Evolutionary conservation across 495 filamentous ascomycete genomes (phyloP).

Genomic region (Acidomyces sp.): DNA sequence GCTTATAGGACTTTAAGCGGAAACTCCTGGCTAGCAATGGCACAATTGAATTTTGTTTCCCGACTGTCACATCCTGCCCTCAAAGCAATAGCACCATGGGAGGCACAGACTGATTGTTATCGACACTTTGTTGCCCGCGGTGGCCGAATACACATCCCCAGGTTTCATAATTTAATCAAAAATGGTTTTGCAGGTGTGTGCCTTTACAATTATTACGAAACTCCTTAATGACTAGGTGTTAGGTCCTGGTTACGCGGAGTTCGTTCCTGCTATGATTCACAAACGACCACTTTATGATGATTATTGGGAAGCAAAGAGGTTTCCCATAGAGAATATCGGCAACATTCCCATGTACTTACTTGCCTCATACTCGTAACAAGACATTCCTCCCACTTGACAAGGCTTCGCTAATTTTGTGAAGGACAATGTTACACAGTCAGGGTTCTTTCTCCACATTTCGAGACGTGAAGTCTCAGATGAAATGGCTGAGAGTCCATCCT

Average conservation of each 20-base stretch:
- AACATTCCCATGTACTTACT: conserved; percentile 13
- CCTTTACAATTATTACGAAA: conserved; percentile 4
- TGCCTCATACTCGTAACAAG: conserved; percentile 23
- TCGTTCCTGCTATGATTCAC: conserved; percentile 22
- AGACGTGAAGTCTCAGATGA: conserved; percentile 21
- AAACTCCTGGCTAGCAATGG: conserved; percentile 30
- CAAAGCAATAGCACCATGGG: conserved; percentile 12
- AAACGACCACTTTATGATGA: conserved; percentile 7
- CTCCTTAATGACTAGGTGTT: conserved; percentile 3
- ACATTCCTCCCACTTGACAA: conserved; percentile 4
- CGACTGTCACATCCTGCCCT: conserved; percentile 3
- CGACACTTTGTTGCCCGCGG: conserved; percentile 32
- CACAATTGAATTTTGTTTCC: conserved; percentile 19
- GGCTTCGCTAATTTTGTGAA: conserved; percentile 1
- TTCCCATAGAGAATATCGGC: conserved; percentile 10
- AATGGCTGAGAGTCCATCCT: conserved; percentile 28
- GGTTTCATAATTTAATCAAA: conserved; percentile 23
- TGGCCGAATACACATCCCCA: conserved; percentile 29
- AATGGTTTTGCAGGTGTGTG: neutral
- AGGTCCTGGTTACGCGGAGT: conserved; percentile 9
- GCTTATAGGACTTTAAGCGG: no score
- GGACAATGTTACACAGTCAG: neutral
- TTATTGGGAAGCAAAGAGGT: conserved; percentile 16
- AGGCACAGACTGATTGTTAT: conserved; percentile 2
- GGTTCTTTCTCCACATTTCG: conserved; percentile 1